A percentile compares a stretch with the other conserved stretches of the same genome.
These are phyloP conservation scores for Bisporella sp. DNA, from an alignment of 2,329 filamentous ascomycete genomes.

Conservation along the genomic window DNA sequence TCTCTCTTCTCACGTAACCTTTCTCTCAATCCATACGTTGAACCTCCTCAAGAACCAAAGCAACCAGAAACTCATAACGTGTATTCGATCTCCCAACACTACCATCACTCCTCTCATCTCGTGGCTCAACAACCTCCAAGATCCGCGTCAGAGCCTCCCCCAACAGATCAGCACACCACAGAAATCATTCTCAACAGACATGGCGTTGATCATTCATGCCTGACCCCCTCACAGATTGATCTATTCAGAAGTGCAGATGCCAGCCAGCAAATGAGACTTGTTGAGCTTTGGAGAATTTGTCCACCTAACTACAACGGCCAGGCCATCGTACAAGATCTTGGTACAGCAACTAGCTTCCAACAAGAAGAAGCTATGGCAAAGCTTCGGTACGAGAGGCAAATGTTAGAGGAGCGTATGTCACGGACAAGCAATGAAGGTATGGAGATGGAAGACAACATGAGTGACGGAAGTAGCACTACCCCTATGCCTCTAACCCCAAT, in stretches of 20 bases:
- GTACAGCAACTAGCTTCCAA: constrained; percentile 46
- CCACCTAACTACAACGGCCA: constrained; percentile 50
- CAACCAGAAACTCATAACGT: constrained; percentile 42
- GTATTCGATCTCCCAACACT: constrained; percentile 76
- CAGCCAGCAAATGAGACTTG: constrained; percentile 47
- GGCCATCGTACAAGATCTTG: constrained; percentile 48
- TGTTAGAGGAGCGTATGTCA: constrained; percentile 33
- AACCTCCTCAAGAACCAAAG: constrained; percentile 29
- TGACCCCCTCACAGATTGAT: constrained; percentile 69
- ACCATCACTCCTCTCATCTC: constrained; percentile 71
- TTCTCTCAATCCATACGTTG: constrained; percentile 42
- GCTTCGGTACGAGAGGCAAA: constrained; percentile 49
- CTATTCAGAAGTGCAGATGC: constrained; percentile 71
- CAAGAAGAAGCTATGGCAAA: constrained; percentile 48
- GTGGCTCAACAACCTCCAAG: constrained; percentile 37
- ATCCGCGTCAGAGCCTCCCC: constrained; percentile 44
- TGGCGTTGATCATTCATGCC: constrained; percentile 60
- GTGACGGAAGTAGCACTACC: constrained; percentile 25
- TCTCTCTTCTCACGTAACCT: constrained; percentile 72
- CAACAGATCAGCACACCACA: constrained; percentile 41
- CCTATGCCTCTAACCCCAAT: constrained; percentile 38
- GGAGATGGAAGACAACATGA: constrained; percentile 37
- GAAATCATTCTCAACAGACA: constrained; percentile 56
- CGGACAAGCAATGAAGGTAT: constrained; percentile 34
- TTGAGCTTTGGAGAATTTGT: constrained; percentile 12